phyloP scores from a whole-genome alignment of 306 rosid genomes.

The Vigna hirtella region DNA sequence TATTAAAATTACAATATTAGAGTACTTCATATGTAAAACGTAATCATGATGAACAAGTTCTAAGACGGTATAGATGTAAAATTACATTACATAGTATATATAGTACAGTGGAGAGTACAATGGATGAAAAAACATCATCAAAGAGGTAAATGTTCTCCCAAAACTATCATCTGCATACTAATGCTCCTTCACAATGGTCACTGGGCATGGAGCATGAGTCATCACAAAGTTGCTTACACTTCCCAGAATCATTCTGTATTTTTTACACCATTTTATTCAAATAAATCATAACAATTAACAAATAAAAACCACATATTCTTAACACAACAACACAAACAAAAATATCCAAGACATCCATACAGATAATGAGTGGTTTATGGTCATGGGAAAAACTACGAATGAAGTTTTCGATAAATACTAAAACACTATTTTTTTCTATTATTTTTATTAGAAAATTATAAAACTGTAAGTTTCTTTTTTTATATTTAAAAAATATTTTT shows the following conservation, averaged over 20 bases:
- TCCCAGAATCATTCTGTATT: constrained; percentile 78
- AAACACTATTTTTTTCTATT: too few species aligned
- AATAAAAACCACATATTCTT: too few species aligned
- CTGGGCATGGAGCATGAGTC: constrained; percentile 76
- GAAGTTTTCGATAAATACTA: too few species aligned
- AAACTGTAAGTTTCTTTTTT: too few species aligned
- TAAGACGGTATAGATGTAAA: constrained; percentile 3
- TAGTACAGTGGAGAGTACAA: background rate
- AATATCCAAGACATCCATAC: background rate
- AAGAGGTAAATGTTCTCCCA: background rate
- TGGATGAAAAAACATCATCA: background rate
- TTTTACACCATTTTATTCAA: background rate
- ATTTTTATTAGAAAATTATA: too few species aligned
- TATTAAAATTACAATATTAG: background rate
- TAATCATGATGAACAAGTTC: background rate
- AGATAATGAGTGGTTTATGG: too few species aligned
- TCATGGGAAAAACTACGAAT: too few species aligned
- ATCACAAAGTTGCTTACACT: constrained; percentile 88
- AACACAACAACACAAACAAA: too few species aligned
- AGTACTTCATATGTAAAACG: background rate
- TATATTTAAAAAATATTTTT: too few species aligned
- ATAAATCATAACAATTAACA: background rate
- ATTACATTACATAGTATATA: background rate
- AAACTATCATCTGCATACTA: constrained; percentile 31
- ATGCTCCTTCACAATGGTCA: constrained; percentile 76